Evolutionary conservation across 2,329 filamentous ascomycete genomes (phyloP), one percentile per base, ranked within the genome.

Genomic region (Basipetospora chlamydospora): DNA sequence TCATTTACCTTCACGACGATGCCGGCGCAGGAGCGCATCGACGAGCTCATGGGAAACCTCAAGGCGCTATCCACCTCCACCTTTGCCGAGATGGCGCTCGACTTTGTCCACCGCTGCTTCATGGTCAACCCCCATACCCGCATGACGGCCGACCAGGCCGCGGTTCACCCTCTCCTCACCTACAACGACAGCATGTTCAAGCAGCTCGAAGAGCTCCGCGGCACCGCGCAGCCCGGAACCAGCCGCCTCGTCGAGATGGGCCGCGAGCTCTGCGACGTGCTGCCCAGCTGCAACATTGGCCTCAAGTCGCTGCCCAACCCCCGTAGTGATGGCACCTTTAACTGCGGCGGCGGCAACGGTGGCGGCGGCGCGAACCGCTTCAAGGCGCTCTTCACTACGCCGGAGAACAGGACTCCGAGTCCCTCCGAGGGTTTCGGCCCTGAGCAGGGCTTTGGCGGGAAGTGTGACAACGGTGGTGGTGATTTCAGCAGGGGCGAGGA

Each of bases 141-240:
- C 15, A 38, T 38, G 18, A 38, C 22, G 21, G 29, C 25, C 35
- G 13, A 38, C 5, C n/a, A 38, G 11, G 35, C 35, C 4, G 29
- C 20, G 15, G 13, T n/a, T 17, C 35, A 38, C 20, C 22, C 35
- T 3, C 18, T 38, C 29, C 35, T 38, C 21, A 32, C 22, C 6
- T n/a, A 26, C 35, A 38, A 38, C 29, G 35, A 38, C 9, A 28
- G 28, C 28, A 28, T 38, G 13, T 38, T 29, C n/a, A 6, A 12
- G 10, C 26, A 17, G 3, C 22, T 38, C 22, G 35, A 38, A 21
- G 26, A 31, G 28, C 22, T 38, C 17, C 35, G 26, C 11, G 16
- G 23, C 28, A 13, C 22, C 12, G 35, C 28, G 6, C 8, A 17
- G 10, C 22, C 35, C 10, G 17, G 16, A 15, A 28, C 18, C 6